These are phyloP conservation scores for Penicillium freii DNA, from an alignment of 2,329 filamentous ascomycete species.

Conservation along the genomic window DNA sequence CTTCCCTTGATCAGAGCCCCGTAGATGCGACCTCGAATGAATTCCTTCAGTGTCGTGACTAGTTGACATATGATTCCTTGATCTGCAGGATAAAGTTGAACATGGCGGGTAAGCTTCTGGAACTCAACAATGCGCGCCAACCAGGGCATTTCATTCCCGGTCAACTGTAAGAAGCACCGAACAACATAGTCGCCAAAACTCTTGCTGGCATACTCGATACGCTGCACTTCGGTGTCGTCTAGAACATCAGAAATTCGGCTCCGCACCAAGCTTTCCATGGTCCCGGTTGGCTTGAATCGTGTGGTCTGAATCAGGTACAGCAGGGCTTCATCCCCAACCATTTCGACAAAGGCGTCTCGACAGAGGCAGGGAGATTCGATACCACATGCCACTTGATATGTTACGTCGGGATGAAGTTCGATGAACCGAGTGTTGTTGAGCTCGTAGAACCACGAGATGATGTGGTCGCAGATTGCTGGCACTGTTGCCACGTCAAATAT, in stretches of 20 bases:
- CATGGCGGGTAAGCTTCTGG: slow-evolving; percentile 28
- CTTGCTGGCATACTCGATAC: slow-evolving; percentile 59
- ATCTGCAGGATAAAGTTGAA: slow-evolving; percentile 13
- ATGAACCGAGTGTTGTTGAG: slow-evolving; percentile 58
- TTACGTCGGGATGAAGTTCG: slow-evolving; percentile 62
- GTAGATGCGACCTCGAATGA: slow-evolving; percentile 33
- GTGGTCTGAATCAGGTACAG: slow-evolving; percentile 32
- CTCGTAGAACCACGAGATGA: slow-evolving; percentile 60
- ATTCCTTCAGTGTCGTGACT: slow-evolving; percentile 30
- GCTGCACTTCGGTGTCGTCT: slow-evolving; percentile 56
- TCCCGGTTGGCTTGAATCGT: not conserved
- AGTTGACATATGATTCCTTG: slow-evolving; percentile 19
- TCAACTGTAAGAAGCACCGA: slow-evolving; percentile 32
- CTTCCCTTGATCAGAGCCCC: slow-evolving; percentile 1
- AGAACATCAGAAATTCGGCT: slow-evolving; percentile 49
- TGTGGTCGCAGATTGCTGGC: slow-evolving; percentile 43
- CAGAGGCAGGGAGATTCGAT: slow-evolving; percentile 37
- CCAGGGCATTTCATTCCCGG: slow-evolving; percentile 41
- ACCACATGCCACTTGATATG: slow-evolving; percentile 55
- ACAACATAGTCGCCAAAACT: slow-evolving; percentile 52
- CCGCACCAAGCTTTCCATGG: slow-evolving; percentile 39
- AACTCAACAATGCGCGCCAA: slow-evolving; percentile 33
- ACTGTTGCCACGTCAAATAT: slow-evolving; percentile 50
- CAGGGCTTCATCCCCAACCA: slow-evolving; percentile 63
- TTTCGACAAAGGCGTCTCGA: slow-evolving; percentile 54